phyloP scores from a whole-genome alignment of 208 protist genomes.

The Polymyxa betae region DNA sequence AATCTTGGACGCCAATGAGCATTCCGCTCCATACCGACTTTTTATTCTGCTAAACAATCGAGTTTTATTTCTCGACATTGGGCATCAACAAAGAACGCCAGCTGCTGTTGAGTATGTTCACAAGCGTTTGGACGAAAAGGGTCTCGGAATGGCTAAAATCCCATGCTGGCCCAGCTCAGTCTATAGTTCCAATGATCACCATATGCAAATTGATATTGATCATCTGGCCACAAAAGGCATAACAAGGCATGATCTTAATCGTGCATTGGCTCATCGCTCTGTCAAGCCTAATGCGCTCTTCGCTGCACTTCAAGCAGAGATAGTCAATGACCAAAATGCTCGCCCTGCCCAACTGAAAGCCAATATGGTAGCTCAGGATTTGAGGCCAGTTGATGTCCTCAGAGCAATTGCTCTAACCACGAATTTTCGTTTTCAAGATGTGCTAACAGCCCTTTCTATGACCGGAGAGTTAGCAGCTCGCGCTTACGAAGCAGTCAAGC shows the following conservation, averaged over 20 bases:
- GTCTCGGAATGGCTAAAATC: too few relatives aligned
- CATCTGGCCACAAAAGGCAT: not conserved
- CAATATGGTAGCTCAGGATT: not conserved
- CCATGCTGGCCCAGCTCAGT: not conserved
- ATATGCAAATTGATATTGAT: not conserved
- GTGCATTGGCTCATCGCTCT: constrained; percentile 27
- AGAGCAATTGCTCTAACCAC: not conserved
- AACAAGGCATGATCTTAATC: not conserved
- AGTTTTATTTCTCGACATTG: not conserved
- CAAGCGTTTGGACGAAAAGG: not conserved
- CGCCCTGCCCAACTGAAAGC: constrained; percentile 7
- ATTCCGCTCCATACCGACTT: not conserved
- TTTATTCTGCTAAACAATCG: constrained; percentile 8
- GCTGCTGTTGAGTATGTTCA: constrained; percentile 13
- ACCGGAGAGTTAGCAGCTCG: not conserved
- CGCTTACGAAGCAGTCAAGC: not conserved
- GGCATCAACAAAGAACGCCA: not conserved
- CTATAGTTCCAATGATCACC: not conserved
- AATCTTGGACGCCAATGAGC: not conserved
- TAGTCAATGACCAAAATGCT: constrained; percentile 19
- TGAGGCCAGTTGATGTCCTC: constrained; percentile 1
- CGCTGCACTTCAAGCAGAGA: not conserved
- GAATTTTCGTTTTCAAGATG: constrained; percentile 29
- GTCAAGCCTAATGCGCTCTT: not conserved
- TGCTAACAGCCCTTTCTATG: not conserved